Conservation (phyloP, 2,329 filamentous ascomycete genomes). For the Trichoderma harzianum region DNA sequence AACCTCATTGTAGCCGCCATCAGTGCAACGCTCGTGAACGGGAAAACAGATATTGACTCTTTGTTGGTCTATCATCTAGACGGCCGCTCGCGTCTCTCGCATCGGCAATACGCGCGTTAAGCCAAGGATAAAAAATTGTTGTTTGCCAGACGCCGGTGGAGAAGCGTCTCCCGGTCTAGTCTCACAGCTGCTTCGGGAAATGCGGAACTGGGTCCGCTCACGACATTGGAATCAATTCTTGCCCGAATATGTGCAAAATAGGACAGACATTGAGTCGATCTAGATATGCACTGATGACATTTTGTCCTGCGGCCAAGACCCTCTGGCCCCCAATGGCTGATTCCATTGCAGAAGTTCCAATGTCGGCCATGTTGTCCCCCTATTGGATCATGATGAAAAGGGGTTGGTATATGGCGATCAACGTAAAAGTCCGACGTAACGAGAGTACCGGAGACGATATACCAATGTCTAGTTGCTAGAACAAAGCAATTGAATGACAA, state of each 20-base stretch:
- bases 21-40: background rate
- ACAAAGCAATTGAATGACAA: background rate
- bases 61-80: background rate
- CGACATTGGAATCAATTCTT: background rate
- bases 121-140: background rate
- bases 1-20: conserved; percentile 18
- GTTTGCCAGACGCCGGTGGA: background rate
- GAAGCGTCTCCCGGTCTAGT: background rate
- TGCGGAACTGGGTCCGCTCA: background rate
- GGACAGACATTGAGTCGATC: background rate
- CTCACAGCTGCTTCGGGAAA: background rate
- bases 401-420: background rate
- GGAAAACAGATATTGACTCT: background rate
- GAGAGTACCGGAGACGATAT: background rate
- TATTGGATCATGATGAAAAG: background rate
- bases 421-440: background rate
- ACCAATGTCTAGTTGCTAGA: background rate
- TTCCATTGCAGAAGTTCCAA: conserved; percentile 14
- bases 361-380: conserved; percentile 14
- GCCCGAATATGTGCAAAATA: background rate
- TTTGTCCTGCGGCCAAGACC: conserved; percentile 20
- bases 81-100: background rate
- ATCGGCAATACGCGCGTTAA: conserved; percentile 10
- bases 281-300: conserved; percentile 19
- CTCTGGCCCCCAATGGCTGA: background rate